Percentiles rank a stretch among this genome's conserved stretches.
phyloP scores from a whole-genome alignment of 345 rosid species.

The Arabis alpina region DNA sequence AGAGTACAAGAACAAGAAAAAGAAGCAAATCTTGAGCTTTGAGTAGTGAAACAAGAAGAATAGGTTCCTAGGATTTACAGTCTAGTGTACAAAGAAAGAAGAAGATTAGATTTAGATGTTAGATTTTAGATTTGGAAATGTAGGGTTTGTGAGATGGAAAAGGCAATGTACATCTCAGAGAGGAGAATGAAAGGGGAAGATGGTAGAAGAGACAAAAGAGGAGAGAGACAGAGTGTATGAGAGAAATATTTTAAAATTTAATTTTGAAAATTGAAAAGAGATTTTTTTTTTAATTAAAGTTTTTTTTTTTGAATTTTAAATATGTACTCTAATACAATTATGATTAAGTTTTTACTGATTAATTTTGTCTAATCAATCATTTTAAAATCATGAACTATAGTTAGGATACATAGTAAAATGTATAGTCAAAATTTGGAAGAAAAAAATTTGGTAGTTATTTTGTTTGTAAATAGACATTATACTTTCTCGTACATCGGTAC shows the following conservation, averaged over 20 bases:
- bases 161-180: slow-evolving; percentile 30
- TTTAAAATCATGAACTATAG: no score
- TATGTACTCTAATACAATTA: no score
- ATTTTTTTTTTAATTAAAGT: slow-evolving; percentile 31
- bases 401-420: no score
- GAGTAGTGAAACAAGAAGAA: neutral
- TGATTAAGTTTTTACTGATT: no score
- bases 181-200: slow-evolving; percentile 12
- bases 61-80: slow-evolving; percentile 2
- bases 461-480: no score
- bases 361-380: no score
- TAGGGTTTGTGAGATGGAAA: slow-evolving; percentile 50
- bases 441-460: no score
- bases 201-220: slow-evolving; percentile 32
- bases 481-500: no score
- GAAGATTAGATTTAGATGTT: no score
- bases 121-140: slow-evolving; percentile 39
- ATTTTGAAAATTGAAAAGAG: slow-evolving; percentile 18
- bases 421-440: no score
- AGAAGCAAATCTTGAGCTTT: slow-evolving; percentile 21
- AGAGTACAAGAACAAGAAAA: neutral
- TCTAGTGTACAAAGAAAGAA: neutral
- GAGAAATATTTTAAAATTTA: neutral
- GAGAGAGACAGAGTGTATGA: slow-evolving; percentile 13
- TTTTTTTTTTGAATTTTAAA: no score